phyloP scores from a whole-genome alignment of 345 rosid species.

The Hypericum androsaemum region DNA sequence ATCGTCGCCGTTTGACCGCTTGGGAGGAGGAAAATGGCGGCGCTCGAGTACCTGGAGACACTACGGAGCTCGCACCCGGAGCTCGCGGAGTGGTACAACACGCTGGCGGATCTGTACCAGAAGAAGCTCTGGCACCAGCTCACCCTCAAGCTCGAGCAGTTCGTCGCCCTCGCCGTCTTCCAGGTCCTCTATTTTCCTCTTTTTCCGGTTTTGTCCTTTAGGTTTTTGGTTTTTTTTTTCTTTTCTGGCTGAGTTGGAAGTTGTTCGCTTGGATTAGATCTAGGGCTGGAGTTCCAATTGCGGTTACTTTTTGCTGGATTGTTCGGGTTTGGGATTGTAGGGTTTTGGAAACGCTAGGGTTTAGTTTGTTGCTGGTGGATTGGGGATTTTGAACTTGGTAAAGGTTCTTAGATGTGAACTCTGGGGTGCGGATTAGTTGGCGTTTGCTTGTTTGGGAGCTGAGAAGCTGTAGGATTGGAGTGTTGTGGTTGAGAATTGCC shows the following conservation, averaged over 20 bases:
- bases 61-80: slow-evolving; percentile 65
- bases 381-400: too few relatives aligned
- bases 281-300: too few relatives aligned
- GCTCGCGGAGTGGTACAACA: slow-evolving; percentile 81
- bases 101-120: slow-evolving; percentile 91
- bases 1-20: too few relatives aligned
- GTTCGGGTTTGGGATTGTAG: too few relatives aligned
- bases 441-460: too few relatives aligned
- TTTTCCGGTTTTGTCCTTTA: neutral
- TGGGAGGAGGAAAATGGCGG: slow-evolving; percentile 43
- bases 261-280: neutral
- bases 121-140: slow-evolving; percentile 99
- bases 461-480: too few relatives aligned
- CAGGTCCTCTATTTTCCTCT: slow-evolving; percentile 35
- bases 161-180: slow-evolving; percentile 71
- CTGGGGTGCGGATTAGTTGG: too few relatives aligned
- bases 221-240: neutral
- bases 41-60: slow-evolving; percentile 76
- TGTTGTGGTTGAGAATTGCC: too few relatives aligned
- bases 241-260: neutral
- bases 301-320: too few relatives aligned
- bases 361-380: too few relatives aligned
- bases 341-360: too few relatives aligned
- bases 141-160: slow-evolving; percentile 92
- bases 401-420: too few relatives aligned